Evolutionary conservation across 768 basidiomycete genomes (phyloP), one percentile per base, ranked within the genome.

Genomic region (Auricularia sp.): DNA sequence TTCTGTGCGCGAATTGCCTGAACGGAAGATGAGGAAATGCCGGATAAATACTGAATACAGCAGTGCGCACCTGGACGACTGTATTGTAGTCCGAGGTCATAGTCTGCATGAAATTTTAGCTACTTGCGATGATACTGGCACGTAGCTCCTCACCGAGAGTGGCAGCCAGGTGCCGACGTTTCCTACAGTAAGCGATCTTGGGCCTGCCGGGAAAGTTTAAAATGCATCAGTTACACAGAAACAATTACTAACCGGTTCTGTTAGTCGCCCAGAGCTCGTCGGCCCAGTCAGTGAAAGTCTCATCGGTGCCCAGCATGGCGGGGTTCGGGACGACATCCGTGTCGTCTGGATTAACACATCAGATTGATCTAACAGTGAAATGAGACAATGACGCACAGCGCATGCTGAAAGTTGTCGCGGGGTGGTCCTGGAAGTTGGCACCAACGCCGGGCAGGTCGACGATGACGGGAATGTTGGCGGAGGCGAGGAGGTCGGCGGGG

Each of bases 381-480:
- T 18, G 11, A 18, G 10, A 51, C 47, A 18, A 51, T 42, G 39
- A 42, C 47, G 21, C 18, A 51, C 47, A 51, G 18, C 21, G 47
- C 18, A 51, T 18, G 47, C 11, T 18, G 47, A 21, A 21, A 8
- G 21, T 18, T 6, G 18, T 21, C 6, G 47, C 47, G 47, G 47
- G 18, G 21, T 51, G 47, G 47, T 51, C 47, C 47, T 51, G 56
- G 56, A 59, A 34, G 56, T 59, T 59, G 23, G 56, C 54, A 18
- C 78, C 77, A 3, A 78, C 76, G 12, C 74, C 76, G 3, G 75
- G 71, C 7, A 74, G 66, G 58, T 77, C 72, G 51, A 71, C 69
- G 12, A 75, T 65, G 2, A 76, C 69, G 3, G 62, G 60, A 33
- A 76, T 71, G 18, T 69, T 72, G 36, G 75, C 68, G 23, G 65